phyloP scores from a whole-genome alignment of 2,329 filamentous ascomycete species.

The Paraphaeosphaeria minitans region DNA sequence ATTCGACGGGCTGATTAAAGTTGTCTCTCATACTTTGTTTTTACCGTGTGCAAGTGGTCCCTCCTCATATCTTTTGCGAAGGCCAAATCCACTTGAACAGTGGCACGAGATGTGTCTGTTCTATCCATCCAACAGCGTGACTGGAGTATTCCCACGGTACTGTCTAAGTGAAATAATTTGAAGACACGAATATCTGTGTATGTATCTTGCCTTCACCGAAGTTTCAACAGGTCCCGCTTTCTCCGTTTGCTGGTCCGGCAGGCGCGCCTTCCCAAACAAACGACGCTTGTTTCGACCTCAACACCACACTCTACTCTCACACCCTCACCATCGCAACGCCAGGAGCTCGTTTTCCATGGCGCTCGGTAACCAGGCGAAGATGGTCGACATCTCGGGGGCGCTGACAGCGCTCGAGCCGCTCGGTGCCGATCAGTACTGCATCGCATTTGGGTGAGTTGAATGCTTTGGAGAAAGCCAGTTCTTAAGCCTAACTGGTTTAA shows the following conservation, averaged over 20 bases:
- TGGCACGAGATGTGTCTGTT: too few species aligned
- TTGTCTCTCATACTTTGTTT: too few species aligned
- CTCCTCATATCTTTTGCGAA: too few species aligned
- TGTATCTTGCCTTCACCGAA: background rate
- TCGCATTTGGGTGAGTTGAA: conserved; percentile 34
- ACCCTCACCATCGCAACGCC: background rate
- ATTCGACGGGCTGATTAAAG: too few species aligned
- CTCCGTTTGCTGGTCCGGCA: background rate
- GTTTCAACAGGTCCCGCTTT: background rate
- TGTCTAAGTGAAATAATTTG: too few species aligned
- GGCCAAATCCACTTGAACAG: too few species aligned
- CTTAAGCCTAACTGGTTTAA: too few species aligned
- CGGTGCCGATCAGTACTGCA: conserved; percentile 29
- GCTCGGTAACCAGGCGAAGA: background rate
- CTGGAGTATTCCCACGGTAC: too few species aligned
- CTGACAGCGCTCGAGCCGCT: conserved; percentile 14
- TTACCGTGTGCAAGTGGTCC: too few species aligned
- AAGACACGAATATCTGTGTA: too few species aligned
- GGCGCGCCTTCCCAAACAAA: background rate
- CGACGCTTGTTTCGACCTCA: conserved; percentile 20
- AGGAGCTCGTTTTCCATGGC: background rate
- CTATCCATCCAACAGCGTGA: too few species aligned
- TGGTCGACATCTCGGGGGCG: conserved; percentile 11
- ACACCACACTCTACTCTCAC: background rate
- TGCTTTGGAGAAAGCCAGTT: too few species aligned